Conservation (phyloP, 306 rosid genomes). For the Trifolium repens region DNA sequence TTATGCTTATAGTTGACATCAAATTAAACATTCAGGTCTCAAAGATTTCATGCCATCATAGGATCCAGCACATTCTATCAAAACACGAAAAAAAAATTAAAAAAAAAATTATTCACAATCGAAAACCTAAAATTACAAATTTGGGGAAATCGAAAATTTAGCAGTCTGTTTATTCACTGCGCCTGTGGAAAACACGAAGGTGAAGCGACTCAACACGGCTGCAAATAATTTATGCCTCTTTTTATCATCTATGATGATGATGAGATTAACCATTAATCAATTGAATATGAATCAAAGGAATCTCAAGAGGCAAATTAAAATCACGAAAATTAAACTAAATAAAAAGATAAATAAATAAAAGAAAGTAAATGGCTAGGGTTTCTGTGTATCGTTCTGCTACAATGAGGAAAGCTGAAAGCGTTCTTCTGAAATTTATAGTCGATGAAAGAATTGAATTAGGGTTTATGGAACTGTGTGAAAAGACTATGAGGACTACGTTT, state of each 20-base stretch:
- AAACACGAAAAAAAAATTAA: not conserved
- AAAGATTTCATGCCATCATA: slow-evolving; percentile 99
- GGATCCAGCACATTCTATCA: slow-evolving; percentile 46
- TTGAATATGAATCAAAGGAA: slow-evolving; percentile 41
- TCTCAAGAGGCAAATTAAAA: slow-evolving; percentile 51
- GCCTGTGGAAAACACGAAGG: slow-evolving; percentile 59
- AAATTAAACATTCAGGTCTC: slow-evolving; percentile 87
- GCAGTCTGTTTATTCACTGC: slow-evolving; percentile 79
- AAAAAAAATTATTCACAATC: not conserved
- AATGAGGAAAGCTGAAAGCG: not conserved
- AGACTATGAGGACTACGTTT: not conserved
- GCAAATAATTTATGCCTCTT: slow-evolving; percentile 65
- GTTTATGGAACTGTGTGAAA: not conserved
- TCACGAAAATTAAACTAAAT: no score
- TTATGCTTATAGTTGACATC: slow-evolving; percentile 89
- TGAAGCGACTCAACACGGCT: slow-evolving; percentile 90
- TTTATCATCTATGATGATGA: not conserved
- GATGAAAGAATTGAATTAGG: not conserved
- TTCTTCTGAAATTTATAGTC: slow-evolving; percentile 3
- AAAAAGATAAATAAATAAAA: not conserved
- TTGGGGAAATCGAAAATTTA: slow-evolving; percentile 35
- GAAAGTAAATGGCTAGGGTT: accelerated
- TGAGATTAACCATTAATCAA: slow-evolving; percentile 40
- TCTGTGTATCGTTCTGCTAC: not conserved
- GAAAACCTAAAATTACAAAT: no score